These are phyloP conservation scores for Aspergillus diversus DNA, from an alignment of 495 filamentous ascomycete genomes.

Conservation along the genomic window DNA sequence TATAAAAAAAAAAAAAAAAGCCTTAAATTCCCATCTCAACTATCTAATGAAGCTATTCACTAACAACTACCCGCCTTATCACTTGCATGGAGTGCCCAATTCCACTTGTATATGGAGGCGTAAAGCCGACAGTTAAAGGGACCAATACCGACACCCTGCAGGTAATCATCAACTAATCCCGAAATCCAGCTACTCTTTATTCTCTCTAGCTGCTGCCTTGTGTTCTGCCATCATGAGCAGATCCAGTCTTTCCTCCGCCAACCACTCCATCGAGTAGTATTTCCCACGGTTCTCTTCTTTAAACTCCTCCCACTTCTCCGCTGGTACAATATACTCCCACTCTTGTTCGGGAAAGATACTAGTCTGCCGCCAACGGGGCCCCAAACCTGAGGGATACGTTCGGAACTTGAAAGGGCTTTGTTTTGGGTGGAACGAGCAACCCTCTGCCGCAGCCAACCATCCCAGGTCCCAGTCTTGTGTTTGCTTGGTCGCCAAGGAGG, in stretches of 20 bases:
- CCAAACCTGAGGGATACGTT: background rate
- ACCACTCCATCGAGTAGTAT: constrained; percentile 1
- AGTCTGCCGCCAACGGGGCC: constrained; percentile 3
- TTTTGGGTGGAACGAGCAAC: background rate
- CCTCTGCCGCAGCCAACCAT: background rate
- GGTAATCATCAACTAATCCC: too few relatives aligned
- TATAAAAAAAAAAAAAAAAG: too few relatives aligned
- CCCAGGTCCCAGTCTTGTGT: constrained; percentile 1
- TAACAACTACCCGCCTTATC: too few relatives aligned
- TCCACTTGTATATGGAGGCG: too few relatives aligned
- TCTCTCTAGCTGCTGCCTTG: background rate
- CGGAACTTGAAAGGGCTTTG: constrained; percentile 3
- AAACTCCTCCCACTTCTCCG: background rate
- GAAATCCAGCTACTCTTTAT: too few relatives aligned
- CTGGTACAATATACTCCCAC: constrained; percentile 10
- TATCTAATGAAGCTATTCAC: too few relatives aligned
- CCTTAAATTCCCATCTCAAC: too few relatives aligned
- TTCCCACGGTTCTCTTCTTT: background rate
- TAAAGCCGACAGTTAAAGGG: too few relatives aligned
- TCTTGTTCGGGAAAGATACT: constrained; percentile 14
- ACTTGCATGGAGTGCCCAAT: too few relatives aligned
- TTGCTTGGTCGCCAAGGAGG: background rate
- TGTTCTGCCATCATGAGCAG: background rate
- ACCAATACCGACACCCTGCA: too few relatives aligned
- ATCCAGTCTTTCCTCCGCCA: constrained; percentile 7